Evolutionary conservation across 2,329 filamentous ascomycete genomes (phyloP), one percentile per base, ranked within the genome.

Genomic region (Immersiporthe knoxdaviesiana): DNA sequence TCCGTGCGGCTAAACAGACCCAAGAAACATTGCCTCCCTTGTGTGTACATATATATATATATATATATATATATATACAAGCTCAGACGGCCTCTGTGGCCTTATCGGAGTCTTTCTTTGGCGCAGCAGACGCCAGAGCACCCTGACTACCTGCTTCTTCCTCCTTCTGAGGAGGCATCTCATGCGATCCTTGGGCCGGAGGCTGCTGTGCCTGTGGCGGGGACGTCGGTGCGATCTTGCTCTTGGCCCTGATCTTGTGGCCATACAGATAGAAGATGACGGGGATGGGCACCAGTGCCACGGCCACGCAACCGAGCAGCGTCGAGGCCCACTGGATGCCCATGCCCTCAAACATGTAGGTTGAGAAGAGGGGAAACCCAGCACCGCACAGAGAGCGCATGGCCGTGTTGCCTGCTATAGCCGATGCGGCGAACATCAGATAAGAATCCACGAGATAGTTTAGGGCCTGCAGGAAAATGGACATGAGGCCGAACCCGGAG

Each of bases 391-490:
- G 82, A 0, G 91, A 94, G 73, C 93, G 90, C 50, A 97, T 81
- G 75, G 97, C 91, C 0, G 92, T 92, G 79, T 94, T 96, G 30
- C 90, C 93, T 6, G 93, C 93, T 68, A 97, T 88, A 30, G 92
- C 93, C 0, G 91, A 94, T 14, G 93, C 93, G 1, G 93, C 88
- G 74, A 89, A 89, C 86, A 89, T 88, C 75, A 90, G 86, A 75
- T 91, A 91, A 12, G 88, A 89, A 75, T 95, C 92, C 69, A 94
- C 90, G 3, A 95, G 87, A 77, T 94, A 95, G 81, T 95, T 96
- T 70, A 96, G 82, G 16, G 90, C 85, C 73, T 92, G 91, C 47
- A 96, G 87, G 83, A 95, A 95, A 76, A 96, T 94, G 35, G 90
- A 91, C 81, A 94, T 90, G 76, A 96, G 89, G 6, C 92, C 92